Evolutionary conservation across 2,329 filamentous ascomycete genomes (phyloP).

Genomic region (Ciborinia camelliae): DNA sequence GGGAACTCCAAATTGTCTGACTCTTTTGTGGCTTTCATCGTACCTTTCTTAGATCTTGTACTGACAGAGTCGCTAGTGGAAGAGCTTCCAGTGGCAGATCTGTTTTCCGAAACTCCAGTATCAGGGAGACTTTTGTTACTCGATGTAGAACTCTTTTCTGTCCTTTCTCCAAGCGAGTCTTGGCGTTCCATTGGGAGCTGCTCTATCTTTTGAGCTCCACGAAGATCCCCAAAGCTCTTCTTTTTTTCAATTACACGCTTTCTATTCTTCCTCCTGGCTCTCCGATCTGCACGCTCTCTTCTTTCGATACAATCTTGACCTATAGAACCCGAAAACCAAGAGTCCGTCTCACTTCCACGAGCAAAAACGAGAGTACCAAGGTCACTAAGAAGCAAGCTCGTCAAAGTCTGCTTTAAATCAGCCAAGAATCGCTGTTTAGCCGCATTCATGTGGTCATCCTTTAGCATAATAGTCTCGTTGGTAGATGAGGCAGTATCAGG

Average conservation of each 20-base stretch:
- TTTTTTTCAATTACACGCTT: slow-evolving; percentile 58
- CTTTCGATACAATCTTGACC: slow-evolving; percentile 64
- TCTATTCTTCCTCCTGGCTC: slow-evolving; percentile 45
- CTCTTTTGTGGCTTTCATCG: slow-evolving; percentile 28
- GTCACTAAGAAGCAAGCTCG: slow-evolving; percentile 83
- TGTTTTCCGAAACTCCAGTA: slow-evolving; percentile 25
- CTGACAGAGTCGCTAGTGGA: slow-evolving; percentile 31
- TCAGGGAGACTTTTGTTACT: slow-evolving; percentile 27
- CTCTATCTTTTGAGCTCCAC: slow-evolving; percentile 45
- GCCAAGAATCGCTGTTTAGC: slow-evolving; percentile 76
- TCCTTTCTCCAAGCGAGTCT: slow-evolving; percentile 27
- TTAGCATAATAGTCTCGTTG: slow-evolving; percentile 62
- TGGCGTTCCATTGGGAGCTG: slow-evolving; percentile 29
- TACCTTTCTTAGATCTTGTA: slow-evolving; percentile 25
- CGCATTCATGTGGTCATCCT: slow-evolving; percentile 52
- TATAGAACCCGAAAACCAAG: slow-evolving; percentile 69
- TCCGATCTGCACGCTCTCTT: slow-evolving; percentile 46
- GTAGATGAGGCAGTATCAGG: slow-evolving; percentile 66
- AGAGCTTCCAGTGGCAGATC: slow-evolving; percentile 33
- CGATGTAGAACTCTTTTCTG: slow-evolving; percentile 29
- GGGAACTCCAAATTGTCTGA: slow-evolving; percentile 59
- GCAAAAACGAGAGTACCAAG: slow-evolving; percentile 80
- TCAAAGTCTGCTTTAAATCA: slow-evolving; percentile 74
- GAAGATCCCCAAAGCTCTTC: slow-evolving; percentile 65
- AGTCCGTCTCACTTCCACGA: slow-evolving; percentile 85